These are phyloP conservation scores for Coccinonectria pachysandricola DNA, from an alignment of 2,329 filamentous ascomycete genomes.

Conservation along the genomic window DNA sequence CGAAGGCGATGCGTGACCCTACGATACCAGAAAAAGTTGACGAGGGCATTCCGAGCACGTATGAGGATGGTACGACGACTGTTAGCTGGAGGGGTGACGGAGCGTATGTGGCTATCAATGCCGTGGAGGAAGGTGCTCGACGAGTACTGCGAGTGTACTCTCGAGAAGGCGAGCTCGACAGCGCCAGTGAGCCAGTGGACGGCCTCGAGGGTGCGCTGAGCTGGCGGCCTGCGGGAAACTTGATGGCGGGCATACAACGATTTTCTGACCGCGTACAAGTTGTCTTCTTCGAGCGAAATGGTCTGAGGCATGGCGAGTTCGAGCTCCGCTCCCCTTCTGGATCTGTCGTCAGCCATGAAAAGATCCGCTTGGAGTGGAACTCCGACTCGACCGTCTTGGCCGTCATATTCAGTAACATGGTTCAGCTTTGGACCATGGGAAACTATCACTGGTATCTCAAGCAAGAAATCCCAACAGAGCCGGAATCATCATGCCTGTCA, in stretches of 20 bases:
- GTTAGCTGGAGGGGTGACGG: constrained; percentile 96
- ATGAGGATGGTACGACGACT: constrained; percentile 60
- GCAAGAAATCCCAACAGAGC: constrained; percentile 58
- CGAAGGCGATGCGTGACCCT: constrained; percentile 77
- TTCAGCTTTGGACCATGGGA: constrained; percentile 94
- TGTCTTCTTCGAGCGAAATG: constrained; percentile 94
- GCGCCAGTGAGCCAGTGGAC: constrained; percentile 90
- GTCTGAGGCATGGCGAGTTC: constrained; percentile 93
- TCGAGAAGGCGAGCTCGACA: constrained; percentile 81
- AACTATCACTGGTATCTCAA: constrained; percentile 99
- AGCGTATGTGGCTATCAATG: constrained; percentile 79
- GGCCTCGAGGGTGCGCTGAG: constrained; percentile 77
- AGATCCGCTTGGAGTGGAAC: constrained; percentile 74
- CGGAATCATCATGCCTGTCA: constrained; percentile 26
- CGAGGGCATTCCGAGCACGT: constrained; percentile 61
- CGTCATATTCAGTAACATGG: constrained; percentile 58
- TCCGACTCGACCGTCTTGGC: constrained; percentile 84
- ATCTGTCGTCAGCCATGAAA: constrained; percentile 39
- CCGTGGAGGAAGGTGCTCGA: constrained; percentile 56
- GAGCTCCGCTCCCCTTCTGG: constrained; percentile 59
- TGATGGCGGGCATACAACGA: constrained; percentile 79
- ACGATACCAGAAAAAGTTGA: constrained; percentile 92
- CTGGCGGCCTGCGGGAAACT: constrained; percentile 84
- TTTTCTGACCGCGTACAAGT: constrained; percentile 62
- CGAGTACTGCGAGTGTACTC: constrained; percentile 84